Conservation (phyloP, 1,284 basidiomycete genomes). For the Papiliotrema flavescens region DNA sequence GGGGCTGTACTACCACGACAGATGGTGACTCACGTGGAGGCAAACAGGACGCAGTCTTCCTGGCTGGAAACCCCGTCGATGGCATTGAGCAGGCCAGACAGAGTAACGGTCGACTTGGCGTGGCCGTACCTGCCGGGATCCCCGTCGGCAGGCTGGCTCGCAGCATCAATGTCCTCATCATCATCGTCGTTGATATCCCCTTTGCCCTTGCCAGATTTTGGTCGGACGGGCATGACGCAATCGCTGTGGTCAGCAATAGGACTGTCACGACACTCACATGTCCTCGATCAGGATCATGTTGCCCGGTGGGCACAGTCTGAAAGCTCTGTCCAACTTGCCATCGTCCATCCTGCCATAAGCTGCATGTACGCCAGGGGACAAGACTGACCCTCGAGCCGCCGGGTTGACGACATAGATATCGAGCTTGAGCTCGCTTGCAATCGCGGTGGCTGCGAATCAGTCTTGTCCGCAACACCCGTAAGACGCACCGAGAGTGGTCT, state of each 20-base stretch:
- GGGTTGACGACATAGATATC: constrained; percentile 33
- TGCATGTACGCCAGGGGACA: background rate
- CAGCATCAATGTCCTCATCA: background rate
- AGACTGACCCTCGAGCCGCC: constrained; percentile 21
- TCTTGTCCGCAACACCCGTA: background rate
- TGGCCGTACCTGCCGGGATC: constrained; percentile 12
- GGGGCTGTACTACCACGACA: background rate
- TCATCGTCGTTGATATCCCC: constrained; percentile 1
- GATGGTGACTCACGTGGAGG: constrained; percentile 15
- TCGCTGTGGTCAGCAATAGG: constrained; percentile 7
- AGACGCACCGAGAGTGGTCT: constrained; percentile 26
- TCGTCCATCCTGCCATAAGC: constrained; percentile 28
- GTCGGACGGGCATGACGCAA: constrained; percentile 7
- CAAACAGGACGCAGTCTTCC: constrained; percentile 19
- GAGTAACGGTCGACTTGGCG: constrained; percentile 24
- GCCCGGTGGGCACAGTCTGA: constrained; percentile 23
- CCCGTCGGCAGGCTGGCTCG: background rate
- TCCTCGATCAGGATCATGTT: constrained; percentile 33
- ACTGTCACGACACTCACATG: constrained; percentile 18
- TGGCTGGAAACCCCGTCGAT: constrained; percentile 36
- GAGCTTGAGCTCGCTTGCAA: constrained; percentile 25
- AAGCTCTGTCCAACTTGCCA: constrained; percentile 22
- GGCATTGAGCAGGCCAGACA: constrained; percentile 33
- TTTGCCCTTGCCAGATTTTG: background rate
- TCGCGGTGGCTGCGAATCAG: constrained; percentile 19